phyloP scores from a whole-genome alignment of 306 rosid species.

The Urtica urens region DNA sequence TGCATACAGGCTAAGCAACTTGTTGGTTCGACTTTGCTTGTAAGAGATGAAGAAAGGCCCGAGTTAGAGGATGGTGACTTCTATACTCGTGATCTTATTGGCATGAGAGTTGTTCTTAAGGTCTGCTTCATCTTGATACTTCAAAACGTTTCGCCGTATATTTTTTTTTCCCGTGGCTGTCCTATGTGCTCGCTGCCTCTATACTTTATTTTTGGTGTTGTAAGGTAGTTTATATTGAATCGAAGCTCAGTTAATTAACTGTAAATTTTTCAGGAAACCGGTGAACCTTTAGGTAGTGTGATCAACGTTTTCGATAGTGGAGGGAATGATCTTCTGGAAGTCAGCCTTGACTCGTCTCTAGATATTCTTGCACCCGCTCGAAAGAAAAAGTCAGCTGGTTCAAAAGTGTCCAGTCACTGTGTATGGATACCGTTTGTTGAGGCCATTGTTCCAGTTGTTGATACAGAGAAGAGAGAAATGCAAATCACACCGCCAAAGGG shows the following conservation, averaged over 20 bases:
- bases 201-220: no score
- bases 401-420: slow-evolving; percentile 43
- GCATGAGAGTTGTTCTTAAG: slow-evolving; percentile 82
- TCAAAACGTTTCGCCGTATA: neutral
- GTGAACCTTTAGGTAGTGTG: slow-evolving; percentile 62
- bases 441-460: slow-evolving; percentile 89
- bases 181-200: neutral
- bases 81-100: slow-evolving; percentile 77
- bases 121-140: slow-evolving; percentile 32
- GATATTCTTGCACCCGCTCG: slow-evolving; percentile 43
- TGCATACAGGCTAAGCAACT: slow-evolving; percentile 73
- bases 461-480: slow-evolving; percentile 53
- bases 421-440: slow-evolving; percentile 90
- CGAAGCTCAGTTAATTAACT: no score
- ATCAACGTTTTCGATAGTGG: slow-evolving; percentile 63
- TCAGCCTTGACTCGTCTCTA: slow-evolving; percentile 56
- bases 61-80: slow-evolving; percentile 76
- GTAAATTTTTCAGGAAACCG: slow-evolving; percentile 76
- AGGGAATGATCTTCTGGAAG: slow-evolving; percentile 69
- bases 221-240: no score
- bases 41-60: slow-evolving; percentile 76
- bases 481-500: slow-evolving; percentile 90
- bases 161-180: neutral
- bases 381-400: slow-evolving; percentile 40
- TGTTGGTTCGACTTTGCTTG: slow-evolving; percentile 74